Conservation (phyloP, 2,329 filamentous ascomycete genomes). For the Stemphylium vesicarium region DNA sequence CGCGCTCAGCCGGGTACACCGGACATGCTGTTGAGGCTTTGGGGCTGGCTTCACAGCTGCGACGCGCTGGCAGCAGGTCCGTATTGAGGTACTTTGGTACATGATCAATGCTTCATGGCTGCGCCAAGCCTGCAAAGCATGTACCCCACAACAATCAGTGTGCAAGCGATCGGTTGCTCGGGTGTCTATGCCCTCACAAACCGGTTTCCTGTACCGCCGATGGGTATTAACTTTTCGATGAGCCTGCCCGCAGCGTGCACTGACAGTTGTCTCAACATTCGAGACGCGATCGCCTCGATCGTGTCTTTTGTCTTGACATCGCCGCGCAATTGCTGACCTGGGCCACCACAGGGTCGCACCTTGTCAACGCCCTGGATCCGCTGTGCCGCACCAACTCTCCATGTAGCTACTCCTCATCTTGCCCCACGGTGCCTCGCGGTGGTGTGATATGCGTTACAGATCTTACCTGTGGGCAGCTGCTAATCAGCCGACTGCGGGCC, state of each 20-base stretch:
- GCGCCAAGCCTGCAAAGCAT: constrained; percentile 14
- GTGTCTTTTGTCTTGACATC: constrained; percentile 1
- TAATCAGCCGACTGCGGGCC: constrained; percentile 1
- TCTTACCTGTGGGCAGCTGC: neutral
- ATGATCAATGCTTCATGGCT: constrained; percentile 5
- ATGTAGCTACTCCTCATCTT: neutral
- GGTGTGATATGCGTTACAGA: constrained; percentile 4
- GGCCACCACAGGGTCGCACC: neutral
- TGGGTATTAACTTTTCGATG: constrained; percentile 11
- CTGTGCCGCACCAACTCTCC: neutral
- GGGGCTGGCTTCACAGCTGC: neutral
- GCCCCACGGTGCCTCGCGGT: neutral
- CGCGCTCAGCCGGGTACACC: neutral
- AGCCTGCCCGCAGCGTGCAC: neutral
- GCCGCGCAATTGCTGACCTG: neutral
- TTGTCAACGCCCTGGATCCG: neutral
- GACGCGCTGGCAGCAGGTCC: neutral
- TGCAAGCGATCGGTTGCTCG: constrained; percentile 6
- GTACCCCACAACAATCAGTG: constrained; percentile 20
- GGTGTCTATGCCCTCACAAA: constrained; percentile 18
- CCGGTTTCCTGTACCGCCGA: constrained; percentile 21
- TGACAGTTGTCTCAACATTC: constrained; percentile 1
- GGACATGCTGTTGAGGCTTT: neutral
- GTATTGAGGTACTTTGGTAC: constrained; percentile 10
- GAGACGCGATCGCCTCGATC: constrained; percentile 6